Evolutionary conservation across 371 early-diverging fungal species (phyloP).

Genomic region (Mortierella sp.): DNA sequence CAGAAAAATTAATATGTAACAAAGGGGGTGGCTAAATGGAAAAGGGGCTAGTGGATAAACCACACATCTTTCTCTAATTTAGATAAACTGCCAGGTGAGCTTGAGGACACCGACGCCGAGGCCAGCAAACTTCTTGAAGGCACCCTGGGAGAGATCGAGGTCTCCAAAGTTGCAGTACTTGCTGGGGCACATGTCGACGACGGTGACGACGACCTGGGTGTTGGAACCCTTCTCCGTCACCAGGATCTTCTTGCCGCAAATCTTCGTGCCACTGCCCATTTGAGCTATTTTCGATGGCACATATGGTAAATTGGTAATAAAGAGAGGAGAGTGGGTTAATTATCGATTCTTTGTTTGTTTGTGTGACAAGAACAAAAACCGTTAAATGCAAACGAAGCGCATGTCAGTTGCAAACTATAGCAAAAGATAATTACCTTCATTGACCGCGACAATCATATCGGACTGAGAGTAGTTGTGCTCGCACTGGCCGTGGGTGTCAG

Average conservation of each 20-base stretch:
- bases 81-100: slow-evolving; percentile 35
- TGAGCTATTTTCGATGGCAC: slow-evolving; percentile 21
- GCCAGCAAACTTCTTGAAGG: slow-evolving; percentile 46
- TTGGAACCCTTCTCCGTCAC: slow-evolving; percentile 32
- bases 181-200: slow-evolving; percentile 53
- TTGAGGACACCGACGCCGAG: slow-evolving; percentile 30
- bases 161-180: slow-evolving; percentile 39
- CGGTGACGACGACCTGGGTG: slow-evolving; percentile 33
- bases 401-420: neutral
- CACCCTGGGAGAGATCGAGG: slow-evolving; percentile 41
- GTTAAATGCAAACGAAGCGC: neutral
- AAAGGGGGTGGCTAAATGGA: neutral
- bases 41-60: neutral
- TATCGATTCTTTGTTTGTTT: neutral
- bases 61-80: neutral
- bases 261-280: slow-evolving; percentile 42
- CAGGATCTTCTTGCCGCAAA: slow-evolving; percentile 39
- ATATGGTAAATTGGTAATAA: neutral
- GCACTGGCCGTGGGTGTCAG: slow-evolving; percentile 51
- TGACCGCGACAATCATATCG: slow-evolving; percentile 50
- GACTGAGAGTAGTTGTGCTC: slow-evolving; percentile 43
- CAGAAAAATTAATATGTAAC: slow-evolving; percentile 6
- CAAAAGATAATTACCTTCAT: slow-evolving; percentile 27
- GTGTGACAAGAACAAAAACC: neutral
- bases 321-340: neutral